These are phyloP conservation scores for Corylus avellana DNA, from an alignment of 306 rosid genomes.

Conservation along the genomic window DNA sequence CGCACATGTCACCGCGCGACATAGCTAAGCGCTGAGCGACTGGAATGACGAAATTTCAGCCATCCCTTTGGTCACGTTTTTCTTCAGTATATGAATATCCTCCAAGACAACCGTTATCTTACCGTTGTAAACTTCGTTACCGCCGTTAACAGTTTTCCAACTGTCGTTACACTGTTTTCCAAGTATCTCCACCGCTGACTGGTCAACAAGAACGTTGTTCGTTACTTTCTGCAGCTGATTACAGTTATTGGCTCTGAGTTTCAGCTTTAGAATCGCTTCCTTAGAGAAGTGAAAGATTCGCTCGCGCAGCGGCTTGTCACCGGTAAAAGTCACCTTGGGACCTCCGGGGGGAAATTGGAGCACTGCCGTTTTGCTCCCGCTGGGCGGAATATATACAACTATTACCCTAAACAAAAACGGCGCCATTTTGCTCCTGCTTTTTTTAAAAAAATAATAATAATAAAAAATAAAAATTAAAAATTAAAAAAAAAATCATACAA, in stretches of 20 bases:
- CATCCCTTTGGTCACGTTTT: not conserved
- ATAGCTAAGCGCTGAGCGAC: constrained; percentile 75
- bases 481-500: no score
- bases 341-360: constrained; percentile 63
- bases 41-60: constrained; percentile 79
- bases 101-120: constrained; percentile 3
- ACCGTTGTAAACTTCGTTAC: constrained; percentile 31
- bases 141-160: constrained; percentile 37
- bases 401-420: no score
- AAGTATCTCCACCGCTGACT: constrained; percentile 29
- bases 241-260: constrained; percentile 35
- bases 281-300: constrained; percentile 66
- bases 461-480: no score
- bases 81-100: not conserved
- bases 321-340: constrained; percentile 56
- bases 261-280: constrained; percentile 47
- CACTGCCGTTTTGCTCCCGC: constrained; percentile 30
- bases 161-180: constrained; percentile 49
- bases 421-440: no score
- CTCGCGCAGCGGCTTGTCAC: constrained; percentile 56
- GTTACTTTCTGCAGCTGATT: not conserved
- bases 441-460: no score
- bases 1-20: constrained; percentile 86
- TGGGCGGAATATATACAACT: no score
- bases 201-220: constrained; percentile 32